Base-by-base conservation (phyloP, 2,329 filamentous ascomycete species). In the Cadophora gregata region DNA sequence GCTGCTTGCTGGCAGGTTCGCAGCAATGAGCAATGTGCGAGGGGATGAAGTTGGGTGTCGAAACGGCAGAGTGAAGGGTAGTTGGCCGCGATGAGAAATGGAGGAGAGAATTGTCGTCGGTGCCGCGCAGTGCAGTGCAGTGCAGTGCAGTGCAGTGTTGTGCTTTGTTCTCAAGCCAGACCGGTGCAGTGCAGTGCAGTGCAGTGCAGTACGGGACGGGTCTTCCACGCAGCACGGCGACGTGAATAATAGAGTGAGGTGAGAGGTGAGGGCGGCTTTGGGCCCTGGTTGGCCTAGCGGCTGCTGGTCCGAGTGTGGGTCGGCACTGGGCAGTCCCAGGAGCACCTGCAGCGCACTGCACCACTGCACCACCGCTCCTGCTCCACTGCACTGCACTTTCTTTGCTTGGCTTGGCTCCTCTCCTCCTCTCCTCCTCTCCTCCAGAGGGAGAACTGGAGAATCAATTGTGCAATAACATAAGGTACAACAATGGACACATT, bases 161-260 rank as follows among this genome's bases (percentile, higher is more conserved):
- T 66, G 64, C 64, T 66, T 62, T 66, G 64, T 66, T 65, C 63
- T 59, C 53, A 27, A 36, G 12, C 14, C 29, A 21, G 31, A 33
- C 50, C 21, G 31, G 59, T 36, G 33, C 38, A 10, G 24, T 27
- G 25, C 48, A 12, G 48, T n/a, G n/a, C n/a, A n/a, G n/a, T n/a
- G n/a, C 19, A 33, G 51, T 51, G 16, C 25, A 10, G 47, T 25
- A 51, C 12, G 29, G 53, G 10, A 36, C 12, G 5, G 31, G 6
- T 6, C 31, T 47, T 53, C 47, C 45, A 59, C 36, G 38, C 59
- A 65, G 62, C 62, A 64, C 51, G 53, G 63, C 42, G 67, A 64
- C 67, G 61, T 62, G 61, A 64, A 62, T 59, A 58, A 62, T 64
- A 55, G 53, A 33, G 50, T 53, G 56, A 31, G n/a, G 58, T 6